These are phyloP conservation scores for Penicillium italicum DNA, from an alignment of 2,329 filamentous ascomycete genomes.

Conservation along the genomic window DNA sequence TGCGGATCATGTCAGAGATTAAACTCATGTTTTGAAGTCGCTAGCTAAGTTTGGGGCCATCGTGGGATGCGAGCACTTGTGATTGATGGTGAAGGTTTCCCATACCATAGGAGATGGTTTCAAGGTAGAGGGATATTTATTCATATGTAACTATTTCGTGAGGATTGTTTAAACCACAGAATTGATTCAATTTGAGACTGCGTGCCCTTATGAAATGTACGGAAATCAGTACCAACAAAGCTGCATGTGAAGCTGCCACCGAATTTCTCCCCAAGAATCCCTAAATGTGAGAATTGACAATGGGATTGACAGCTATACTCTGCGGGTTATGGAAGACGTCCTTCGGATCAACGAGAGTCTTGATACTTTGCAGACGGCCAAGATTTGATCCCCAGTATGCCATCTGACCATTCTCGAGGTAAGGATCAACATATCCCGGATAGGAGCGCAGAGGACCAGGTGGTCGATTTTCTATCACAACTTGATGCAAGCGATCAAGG, in stretches of 20 bases:
- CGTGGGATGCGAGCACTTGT: too few relatives aligned
- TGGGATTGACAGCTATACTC: slow-evolving; percentile 32
- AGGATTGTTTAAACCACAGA: too few relatives aligned
- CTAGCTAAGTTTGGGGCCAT: too few relatives aligned
- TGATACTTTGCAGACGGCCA: slow-evolving; percentile 47
- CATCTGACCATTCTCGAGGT: slow-evolving; percentile 45
- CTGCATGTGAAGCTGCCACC: not conserved
- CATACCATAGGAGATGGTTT: too few relatives aligned
- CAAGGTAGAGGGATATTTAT: too few relatives aligned
- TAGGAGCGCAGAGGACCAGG: slow-evolving; percentile 51
- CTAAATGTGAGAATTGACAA: not conserved
- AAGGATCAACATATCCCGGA: slow-evolving; percentile 60
- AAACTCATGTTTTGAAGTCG: too few relatives aligned
- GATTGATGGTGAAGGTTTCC: too few relatives aligned
- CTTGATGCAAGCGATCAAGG: slow-evolving; percentile 50
- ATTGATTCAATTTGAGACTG: not conserved
- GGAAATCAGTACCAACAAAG: not conserved
- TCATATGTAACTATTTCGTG: too few relatives aligned
- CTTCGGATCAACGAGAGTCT: slow-evolving; percentile 51
- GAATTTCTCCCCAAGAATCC: not conserved
- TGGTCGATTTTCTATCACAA: slow-evolving; percentile 30
- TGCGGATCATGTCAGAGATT: too few relatives aligned
- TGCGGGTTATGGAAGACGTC: slow-evolving; percentile 60
- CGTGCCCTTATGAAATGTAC: not conserved
- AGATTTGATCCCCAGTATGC: slow-evolving; percentile 58